Percentiles rank a stretch among this genome's conserved stretches.
Conservation (phyloP, 257 asterid genomes). For the Lantana camara region DNA sequence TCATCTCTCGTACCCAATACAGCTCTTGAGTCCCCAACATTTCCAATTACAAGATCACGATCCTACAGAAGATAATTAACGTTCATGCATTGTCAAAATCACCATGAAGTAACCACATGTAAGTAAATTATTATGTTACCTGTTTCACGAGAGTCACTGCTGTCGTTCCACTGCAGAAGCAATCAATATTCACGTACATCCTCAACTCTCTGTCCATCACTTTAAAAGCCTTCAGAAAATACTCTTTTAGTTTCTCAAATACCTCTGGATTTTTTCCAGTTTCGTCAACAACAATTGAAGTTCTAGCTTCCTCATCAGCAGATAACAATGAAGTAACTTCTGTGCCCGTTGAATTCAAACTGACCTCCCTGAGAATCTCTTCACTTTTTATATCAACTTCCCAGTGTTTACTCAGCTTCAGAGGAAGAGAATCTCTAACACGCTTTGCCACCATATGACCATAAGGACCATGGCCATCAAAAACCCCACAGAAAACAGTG, state of each 20-base stretch:
- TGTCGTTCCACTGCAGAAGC: conserved; percentile 90
- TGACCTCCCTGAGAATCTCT: conserved; percentile 53
- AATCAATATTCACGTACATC: conserved; percentile 60
- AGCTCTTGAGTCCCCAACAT: conserved; percentile 91
- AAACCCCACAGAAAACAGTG: conserved; percentile 84
- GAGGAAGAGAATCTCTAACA: conserved; percentile 85
- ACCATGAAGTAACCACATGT: conserved; percentile 11
- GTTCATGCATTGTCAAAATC: conserved; percentile 2
- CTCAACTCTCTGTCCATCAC: conserved; percentile 83
- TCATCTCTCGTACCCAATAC: conserved; percentile 68
- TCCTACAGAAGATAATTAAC: conserved; percentile 48
- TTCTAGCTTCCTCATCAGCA: conserved; percentile 52
- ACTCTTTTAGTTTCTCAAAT: conserved; percentile 58
- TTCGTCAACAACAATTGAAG: conserved; percentile 46
- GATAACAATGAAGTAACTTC: conserved; percentile 45
- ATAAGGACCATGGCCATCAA: conserved; percentile 86
- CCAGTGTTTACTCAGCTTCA: conserved; percentile 72
- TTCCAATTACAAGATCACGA: conserved; percentile 71
- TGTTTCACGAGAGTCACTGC: conserved; percentile 84
- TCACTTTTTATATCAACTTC: conserved; percentile 52
- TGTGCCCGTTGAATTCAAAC: conserved; percentile 40
- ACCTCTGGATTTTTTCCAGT: conserved; percentile 48
- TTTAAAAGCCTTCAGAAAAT: conserved; percentile 72
- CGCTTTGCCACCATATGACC: conserved; percentile 91
- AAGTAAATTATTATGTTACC: conserved; percentile 41